A percentile compares a stretch with the other conserved stretches of the same genome.
Conservation (phyloP, 2,329 filamentous ascomycete species). For the Arthrobotrys conoides region DNA sequence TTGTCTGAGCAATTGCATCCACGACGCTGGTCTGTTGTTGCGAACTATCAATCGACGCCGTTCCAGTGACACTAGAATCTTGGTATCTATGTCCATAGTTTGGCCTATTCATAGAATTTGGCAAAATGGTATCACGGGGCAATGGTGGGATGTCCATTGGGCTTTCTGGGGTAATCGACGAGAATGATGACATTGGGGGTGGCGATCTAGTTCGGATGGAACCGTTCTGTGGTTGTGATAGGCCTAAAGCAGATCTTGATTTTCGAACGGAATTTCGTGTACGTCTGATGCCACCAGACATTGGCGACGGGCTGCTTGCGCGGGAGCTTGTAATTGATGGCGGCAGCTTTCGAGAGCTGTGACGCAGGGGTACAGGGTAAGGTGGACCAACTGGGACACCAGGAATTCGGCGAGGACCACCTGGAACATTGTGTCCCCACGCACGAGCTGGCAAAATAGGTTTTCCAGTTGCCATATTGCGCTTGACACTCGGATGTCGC, state of each 20-base stretch:
- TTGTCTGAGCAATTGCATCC: slow-evolving; percentile 96
- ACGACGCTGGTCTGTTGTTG: slow-evolving; percentile 84
- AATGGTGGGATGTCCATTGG: slow-evolving; percentile 76
- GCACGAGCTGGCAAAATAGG: slow-evolving; percentile 61
- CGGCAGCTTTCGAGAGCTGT: slow-evolving; percentile 83
- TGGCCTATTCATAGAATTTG: slow-evolving; percentile 69
- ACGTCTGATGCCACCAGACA: slow-evolving; percentile 67
- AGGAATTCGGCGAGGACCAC: slow-evolving; percentile 60
- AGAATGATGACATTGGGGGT: slow-evolving; percentile 75
- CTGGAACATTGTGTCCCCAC: slow-evolving; percentile 46
- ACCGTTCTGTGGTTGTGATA: slow-evolving; percentile 70
- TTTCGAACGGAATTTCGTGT: slow-evolving; percentile 75
- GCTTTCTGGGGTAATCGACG: slow-evolving; percentile 78
- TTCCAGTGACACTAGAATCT: slow-evolving; percentile 64
- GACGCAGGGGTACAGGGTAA: slow-evolving; percentile 90
- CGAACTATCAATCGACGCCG: slow-evolving; percentile 73
- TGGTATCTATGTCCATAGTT: slow-evolving; percentile 58
- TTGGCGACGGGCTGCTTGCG: slow-evolving; percentile 69
- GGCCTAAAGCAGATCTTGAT: slow-evolving; percentile 83
- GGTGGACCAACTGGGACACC: slow-evolving; percentile 73
- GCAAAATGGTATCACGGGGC: slow-evolving; percentile 64
- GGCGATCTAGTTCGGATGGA: slow-evolving; percentile 74
- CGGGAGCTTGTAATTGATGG: slow-evolving; percentile 78
- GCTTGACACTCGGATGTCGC: slow-evolving; percentile 68
- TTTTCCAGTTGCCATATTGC: slow-evolving; percentile 66